Percentiles rank a stretch among this genome's conserved stretches.
phyloP scores from a whole-genome alignment of 441 rosid species.

The Daphne laureola region DNA sequence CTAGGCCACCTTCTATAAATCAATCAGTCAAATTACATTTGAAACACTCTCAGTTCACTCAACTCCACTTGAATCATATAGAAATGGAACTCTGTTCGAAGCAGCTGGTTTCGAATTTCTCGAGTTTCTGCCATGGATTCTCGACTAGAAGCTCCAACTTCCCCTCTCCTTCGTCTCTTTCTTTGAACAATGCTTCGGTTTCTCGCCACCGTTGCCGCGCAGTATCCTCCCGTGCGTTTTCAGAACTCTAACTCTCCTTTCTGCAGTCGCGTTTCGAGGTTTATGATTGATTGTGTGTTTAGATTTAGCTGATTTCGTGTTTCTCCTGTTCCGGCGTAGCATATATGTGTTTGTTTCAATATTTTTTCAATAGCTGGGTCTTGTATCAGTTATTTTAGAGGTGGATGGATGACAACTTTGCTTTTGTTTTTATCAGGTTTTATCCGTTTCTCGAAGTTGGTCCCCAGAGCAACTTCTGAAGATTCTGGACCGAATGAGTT shows the following conservation, averaged over 20 bases:
- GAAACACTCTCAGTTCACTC: background rate
- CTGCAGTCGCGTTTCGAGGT: background rate
- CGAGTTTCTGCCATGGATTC: conserved; percentile 6
- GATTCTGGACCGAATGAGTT: conserved; percentile 34
- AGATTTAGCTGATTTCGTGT: background rate
- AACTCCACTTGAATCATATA: too few relatives aligned
- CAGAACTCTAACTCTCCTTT: conserved; percentile 17
- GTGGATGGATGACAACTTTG: background rate
- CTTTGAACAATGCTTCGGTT: conserved; percentile 14
- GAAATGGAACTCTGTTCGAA: conserved; percentile 32
- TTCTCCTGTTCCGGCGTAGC: background rate
- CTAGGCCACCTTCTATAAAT: too few relatives aligned
- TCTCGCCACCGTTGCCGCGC: conserved; percentile 8
- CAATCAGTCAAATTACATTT: too few relatives aligned
- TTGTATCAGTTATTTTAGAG: too few relatives aligned
- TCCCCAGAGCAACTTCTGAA: conserved; percentile 49
- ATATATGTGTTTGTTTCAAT: background rate
- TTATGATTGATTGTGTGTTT: background rate
- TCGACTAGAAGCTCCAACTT: conserved; percentile 9
- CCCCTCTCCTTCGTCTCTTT: conserved; percentile 9
- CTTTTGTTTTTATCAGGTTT: conserved; percentile 21
- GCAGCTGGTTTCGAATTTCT: conserved; percentile 16
- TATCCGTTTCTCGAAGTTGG: conserved; percentile 15
- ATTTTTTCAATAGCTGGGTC: background rate
- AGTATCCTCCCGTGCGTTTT: conserved; percentile 35